Conservation (phyloP, 129 eudicot genomes). For the Gnaphalium uliginosum region DNA sequence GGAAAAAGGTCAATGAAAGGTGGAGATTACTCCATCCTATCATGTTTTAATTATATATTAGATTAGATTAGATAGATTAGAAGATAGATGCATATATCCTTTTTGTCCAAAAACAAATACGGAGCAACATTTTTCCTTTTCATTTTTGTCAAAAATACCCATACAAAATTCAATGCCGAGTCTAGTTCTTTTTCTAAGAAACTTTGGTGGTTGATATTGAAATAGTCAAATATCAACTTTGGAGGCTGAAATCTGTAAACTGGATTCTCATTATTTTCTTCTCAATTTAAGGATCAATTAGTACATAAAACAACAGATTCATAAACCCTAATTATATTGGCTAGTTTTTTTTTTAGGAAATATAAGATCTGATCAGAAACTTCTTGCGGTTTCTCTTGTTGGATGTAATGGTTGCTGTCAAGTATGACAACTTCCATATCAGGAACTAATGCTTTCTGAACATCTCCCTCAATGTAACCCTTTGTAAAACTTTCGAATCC, state of each 20-base stretch:
- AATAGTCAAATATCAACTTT: no score
- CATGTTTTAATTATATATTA: no score
- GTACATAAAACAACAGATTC: conserved; percentile 12
- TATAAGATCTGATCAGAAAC: conserved; percentile 29
- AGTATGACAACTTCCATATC: conserved; percentile 27
- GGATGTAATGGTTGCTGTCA: conserved; percentile 27
- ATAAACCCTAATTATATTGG: conserved; percentile 12
- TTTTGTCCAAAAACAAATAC: no score
- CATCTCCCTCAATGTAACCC: conserved; percentile 16
- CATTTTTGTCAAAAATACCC: no score
- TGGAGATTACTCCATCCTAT: no score
- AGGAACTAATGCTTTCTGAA: conserved; percentile 20
- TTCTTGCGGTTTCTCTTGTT: conserved; percentile 24
- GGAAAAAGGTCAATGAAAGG: no score
- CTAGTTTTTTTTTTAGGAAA: conserved; percentile 28
- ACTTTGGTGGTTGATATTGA: background rate
- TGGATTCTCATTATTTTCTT: background rate
- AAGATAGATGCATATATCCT: no score
- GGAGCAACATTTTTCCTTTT: no score
- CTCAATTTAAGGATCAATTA: background rate
- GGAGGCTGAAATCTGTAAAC: background rate
- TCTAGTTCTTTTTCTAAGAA: background rate
- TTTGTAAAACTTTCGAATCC: conserved; percentile 18
- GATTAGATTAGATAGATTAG: no score
- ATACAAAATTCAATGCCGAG: no score